Evolutionary conservation across 352 stramenopile species (phyloP), one percentile per base, ranked within the genome.

Genomic region (Phytophthora rubi): DNA sequence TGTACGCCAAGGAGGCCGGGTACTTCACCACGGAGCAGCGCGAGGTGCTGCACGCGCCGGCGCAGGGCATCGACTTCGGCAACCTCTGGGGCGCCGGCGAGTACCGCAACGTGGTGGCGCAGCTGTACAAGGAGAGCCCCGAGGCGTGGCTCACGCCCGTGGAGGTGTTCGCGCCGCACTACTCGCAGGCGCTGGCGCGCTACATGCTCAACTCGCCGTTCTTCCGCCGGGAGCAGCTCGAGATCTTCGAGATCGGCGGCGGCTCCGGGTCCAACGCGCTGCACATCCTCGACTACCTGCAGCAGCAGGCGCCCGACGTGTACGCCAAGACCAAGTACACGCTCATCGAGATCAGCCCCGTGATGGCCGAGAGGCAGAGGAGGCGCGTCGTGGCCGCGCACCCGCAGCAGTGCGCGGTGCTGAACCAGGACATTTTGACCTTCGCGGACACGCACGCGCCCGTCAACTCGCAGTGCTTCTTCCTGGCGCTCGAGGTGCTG

Each of bases 241-340:
- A 82, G 69, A 88, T 98, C 62, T 92, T 86, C 65, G 92, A 98
- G 66, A 92, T 97, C 44, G 92, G 92, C 39, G 92, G 91, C 28
- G 92, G 92, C 4, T 87, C 92, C 5, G 91, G 92, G 65, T 97
- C 89, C 32, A 97, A 97, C 53, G 92, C 92, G 51, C 77, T 96
- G 58, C 86, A 97, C 55, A 95, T 98, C 52, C 85, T 98, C 26
- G 86, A 98, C 73, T 97, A 89, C 74, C 76, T 99, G 42, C 95
- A 99, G 85, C 95, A 98, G 64, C 93, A 99, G 71, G 97, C 97
- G 21, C 96, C 94, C 62, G 91, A 98, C 88, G 93, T 33, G 92
- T 98, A 64, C 91, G 89, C 8, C 97, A 99, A 79, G 93, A 97
- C 42, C n/a, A 90, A 83, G 69, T 97, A 97, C 75, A 97, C 86